Evolutionary conservation across 2,329 filamentous ascomycete species (phyloP).

Genomic region (Incumbomyces lentus): DNA sequence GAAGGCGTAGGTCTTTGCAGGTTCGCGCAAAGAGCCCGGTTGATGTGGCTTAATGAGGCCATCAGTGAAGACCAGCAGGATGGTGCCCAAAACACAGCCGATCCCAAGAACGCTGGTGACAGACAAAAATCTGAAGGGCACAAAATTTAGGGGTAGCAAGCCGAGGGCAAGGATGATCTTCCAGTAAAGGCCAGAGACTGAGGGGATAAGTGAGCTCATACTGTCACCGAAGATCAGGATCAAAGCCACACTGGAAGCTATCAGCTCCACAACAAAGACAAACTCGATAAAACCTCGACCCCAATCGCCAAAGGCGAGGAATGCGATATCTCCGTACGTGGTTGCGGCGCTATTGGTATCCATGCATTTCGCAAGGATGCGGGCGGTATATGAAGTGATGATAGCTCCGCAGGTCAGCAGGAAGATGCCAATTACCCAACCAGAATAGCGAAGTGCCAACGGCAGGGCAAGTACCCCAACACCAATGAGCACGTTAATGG

Average conservation of each 20-base stretch:
- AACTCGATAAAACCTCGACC: conserved; percentile 74
- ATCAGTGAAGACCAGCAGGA: conserved; percentile 71
- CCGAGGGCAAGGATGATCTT: conserved; percentile 74
- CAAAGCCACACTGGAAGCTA: conserved; percentile 80
- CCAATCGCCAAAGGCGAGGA: conserved; percentile 73
- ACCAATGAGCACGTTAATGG: conserved; percentile 83
- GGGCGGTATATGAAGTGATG: conserved; percentile 77
- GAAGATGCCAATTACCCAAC: conserved; percentile 72
- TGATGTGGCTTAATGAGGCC: conserved; percentile 70
- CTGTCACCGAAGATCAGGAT: conserved; percentile 92
- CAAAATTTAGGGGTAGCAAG: conserved; percentile 70
- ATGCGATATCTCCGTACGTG: conserved; percentile 89
- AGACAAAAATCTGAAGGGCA: conserved; percentile 72
- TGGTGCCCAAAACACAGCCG: conserved; percentile 75
- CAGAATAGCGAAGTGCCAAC: conserved; percentile 74
- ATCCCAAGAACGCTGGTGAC: conserved; percentile 93
- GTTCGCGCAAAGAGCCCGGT: conserved; percentile 74
- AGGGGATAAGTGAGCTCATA: conserved; percentile 65
- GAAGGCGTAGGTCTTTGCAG: conserved; percentile 69
- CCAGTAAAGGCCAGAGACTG: conserved; percentile 60
- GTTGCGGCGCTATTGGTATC: conserved; percentile 75
- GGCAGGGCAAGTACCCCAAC: conserved; percentile 83
- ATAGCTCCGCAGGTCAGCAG: conserved; percentile 64
- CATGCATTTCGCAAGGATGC: conserved; percentile 75
- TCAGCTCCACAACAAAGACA: conserved; percentile 76